Percentiles rank a stretch among this genome's conserved stretches.
Conservation (phyloP, 352 stramenopile genomes). For the Globisporangium recalcitrans region DNA sequence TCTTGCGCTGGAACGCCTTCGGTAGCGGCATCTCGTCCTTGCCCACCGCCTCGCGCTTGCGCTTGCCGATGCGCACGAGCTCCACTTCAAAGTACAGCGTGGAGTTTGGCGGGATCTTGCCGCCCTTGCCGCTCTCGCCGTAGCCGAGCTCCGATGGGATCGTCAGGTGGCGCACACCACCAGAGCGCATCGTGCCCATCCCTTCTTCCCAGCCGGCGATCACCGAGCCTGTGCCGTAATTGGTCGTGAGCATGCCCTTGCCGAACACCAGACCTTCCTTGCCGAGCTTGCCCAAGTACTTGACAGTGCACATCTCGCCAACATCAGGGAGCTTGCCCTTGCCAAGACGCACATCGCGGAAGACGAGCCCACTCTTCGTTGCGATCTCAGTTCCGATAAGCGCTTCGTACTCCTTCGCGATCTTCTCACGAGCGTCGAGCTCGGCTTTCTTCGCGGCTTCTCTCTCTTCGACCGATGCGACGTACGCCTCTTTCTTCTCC, state of each 20-base stretch:
- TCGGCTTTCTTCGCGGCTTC: slow-evolving; percentile 24
- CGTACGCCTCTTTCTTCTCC: slow-evolving; percentile 22
- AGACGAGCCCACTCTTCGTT: slow-evolving; percentile 45
- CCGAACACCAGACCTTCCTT: slow-evolving; percentile 63
- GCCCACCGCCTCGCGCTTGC: slow-evolving; percentile 49
- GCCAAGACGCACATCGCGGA: slow-evolving; percentile 53
- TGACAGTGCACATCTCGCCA: slow-evolving; percentile 73
- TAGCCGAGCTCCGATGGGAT: slow-evolving; percentile 68
- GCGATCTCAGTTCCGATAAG: slow-evolving; percentile 47
- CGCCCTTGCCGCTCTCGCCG: slow-evolving; percentile 52
- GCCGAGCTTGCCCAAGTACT: slow-evolving; percentile 57
- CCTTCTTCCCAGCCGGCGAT: slow-evolving; percentile 82
- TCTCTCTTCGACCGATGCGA: slow-evolving; percentile 20
- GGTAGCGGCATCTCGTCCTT: slow-evolving; percentile 67
- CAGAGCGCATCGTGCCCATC: slow-evolving; percentile 64
- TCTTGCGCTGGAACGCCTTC: slow-evolving; percentile 69
- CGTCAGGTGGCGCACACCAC: slow-evolving; percentile 49
- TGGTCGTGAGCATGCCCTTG: slow-evolving; percentile 70
- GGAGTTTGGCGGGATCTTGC: slow-evolving; percentile 73
- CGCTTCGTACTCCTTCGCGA: slow-evolving; percentile 50
- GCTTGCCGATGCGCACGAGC: slow-evolving; percentile 70
- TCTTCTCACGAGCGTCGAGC: slow-evolving; percentile 34
- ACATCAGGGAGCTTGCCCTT: slow-evolving; percentile 39
- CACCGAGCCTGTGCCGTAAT: slow-evolving; percentile 58
- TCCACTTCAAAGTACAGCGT: slow-evolving; percentile 81